phyloP scores from a whole-genome alignment of 2,329 filamentous ascomycete species.

The Penicillium sp. region DNA sequence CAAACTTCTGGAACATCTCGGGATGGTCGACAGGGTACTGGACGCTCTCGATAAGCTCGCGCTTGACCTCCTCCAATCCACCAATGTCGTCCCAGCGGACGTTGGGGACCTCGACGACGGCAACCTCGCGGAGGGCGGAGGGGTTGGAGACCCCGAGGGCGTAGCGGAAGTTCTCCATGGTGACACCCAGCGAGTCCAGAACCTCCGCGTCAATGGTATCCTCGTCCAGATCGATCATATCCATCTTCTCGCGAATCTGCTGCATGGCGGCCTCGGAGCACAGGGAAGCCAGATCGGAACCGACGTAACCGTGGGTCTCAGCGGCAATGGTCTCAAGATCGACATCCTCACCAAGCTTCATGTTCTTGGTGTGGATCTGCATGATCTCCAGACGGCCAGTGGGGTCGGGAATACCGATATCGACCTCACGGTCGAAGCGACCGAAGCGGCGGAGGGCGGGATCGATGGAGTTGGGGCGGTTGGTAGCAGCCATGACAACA shows the following conservation, averaged over 20 bases:
- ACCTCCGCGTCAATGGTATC: constrained; percentile 99
- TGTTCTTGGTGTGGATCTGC: constrained; percentile 99
- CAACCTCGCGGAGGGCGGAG: constrained; percentile 95
- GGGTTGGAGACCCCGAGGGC: constrained; percentile 97
- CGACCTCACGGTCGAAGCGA: constrained; percentile 97
- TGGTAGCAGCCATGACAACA: constrained; percentile 98
- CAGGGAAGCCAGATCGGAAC: constrained; percentile 95
- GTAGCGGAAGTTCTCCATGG: constrained; percentile 99
- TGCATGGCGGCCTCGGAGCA: constrained; percentile 99
- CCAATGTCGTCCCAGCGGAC: constrained; percentile 99
- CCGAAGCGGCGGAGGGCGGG: constrained; percentile 96
- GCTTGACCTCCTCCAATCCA: constrained; percentile 97
- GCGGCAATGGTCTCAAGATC: constrained; percentile 94
- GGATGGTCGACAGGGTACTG: constrained; percentile 99
- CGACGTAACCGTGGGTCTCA: constrained; percentile 98
- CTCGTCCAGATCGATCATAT: constrained; percentile 96
- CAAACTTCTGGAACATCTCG: constrained; percentile 99
- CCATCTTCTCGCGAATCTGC: constrained; percentile 99
- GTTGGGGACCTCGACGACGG: constrained; percentile 98
- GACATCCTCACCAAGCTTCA: constrained; percentile 96
- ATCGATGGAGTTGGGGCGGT: constrained; percentile 97
- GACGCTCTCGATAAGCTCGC: constrained; percentile 96
- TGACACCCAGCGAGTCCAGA: constrained; percentile 93
- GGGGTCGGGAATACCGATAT: constrained; percentile 96
- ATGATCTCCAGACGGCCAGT: constrained; percentile 98